These are phyloP conservation scores for Anastatica hierochuntica DNA, from an alignment of 345 rosid species.

Conservation along the genomic window DNA sequence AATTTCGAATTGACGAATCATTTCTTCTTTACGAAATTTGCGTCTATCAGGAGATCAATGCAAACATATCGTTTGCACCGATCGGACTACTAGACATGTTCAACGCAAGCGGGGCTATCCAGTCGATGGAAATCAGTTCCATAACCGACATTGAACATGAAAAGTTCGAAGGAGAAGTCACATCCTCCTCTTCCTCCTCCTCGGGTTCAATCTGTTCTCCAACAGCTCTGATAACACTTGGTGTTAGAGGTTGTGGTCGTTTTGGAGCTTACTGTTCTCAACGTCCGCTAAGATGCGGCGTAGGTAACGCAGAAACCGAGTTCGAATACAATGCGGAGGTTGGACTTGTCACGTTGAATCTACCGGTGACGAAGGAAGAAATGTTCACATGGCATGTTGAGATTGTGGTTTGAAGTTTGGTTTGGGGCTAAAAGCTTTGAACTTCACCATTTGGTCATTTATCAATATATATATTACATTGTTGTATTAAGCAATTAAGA, in stretches of 20 bases:
- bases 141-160: constrained; percentile 19
- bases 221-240: constrained; percentile 40
- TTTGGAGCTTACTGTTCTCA: constrained; percentile 72
- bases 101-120: constrained; percentile 70
- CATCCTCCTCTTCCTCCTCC: too few species aligned
- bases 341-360: constrained; percentile 49
- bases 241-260: constrained; percentile 67
- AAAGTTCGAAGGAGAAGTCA: too few species aligned
- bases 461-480: too few species aligned
- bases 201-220: too few species aligned
- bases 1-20: too few species aligned
- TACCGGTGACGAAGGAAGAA: constrained; percentile 57
- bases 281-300: constrained; percentile 51
- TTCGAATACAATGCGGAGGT: constrained; percentile 43
- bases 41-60: constrained; percentile 44
- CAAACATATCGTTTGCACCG: constrained; percentile 62
- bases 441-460: constrained; percentile 1
- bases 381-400: constrained; percentile 82
- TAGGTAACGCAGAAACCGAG: constrained; percentile 38
- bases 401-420: constrained; percentile 38
- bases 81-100: constrained; percentile 89
- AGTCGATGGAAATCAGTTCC: constrained; percentile 37
- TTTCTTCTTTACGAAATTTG: background rate
- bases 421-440: background rate
- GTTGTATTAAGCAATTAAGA: background rate